These are phyloP conservation scores for Mucor circinelloides DNA, from an alignment of 371 early-diverging fungal genomes.

Conservation along the genomic window DNA sequence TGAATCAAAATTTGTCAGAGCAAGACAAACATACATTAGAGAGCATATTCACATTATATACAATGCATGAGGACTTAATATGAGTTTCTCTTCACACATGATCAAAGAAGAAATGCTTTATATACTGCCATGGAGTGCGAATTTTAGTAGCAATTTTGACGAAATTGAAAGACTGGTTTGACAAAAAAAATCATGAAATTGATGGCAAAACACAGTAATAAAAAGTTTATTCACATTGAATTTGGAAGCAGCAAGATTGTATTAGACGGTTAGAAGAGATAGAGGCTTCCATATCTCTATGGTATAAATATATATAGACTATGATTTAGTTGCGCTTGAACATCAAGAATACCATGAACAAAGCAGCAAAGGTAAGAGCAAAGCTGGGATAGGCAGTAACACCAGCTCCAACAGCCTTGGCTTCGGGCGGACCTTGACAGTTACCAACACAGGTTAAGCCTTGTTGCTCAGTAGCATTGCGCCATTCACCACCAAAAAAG, in stretches of 20 bases:
- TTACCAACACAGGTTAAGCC: background rate
- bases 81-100: no score
- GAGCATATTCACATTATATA: no score
- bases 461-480: background rate
- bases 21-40: no score
- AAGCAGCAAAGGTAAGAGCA: background rate
- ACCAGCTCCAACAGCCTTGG: background rate
- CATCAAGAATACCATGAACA: background rate
- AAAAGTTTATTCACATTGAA: background rate
- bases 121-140: no score
- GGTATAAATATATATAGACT: background rate
- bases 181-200: no score
- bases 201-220: no score
- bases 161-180: no score
- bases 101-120: no score
- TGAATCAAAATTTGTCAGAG: no score
- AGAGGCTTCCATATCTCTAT: background rate
- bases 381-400: background rate
- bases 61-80: no score
- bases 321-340: background rate
- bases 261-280: background rate
- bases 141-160: no score
- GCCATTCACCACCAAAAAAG: constrained; percentile 4
- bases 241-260: background rate
- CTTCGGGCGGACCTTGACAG: background rate